Percentiles rank a stretch among this genome's conserved stretches.
Evolutionary conservation across 1,139 yeast species (phyloP).

Genomic region (Saccharomyces hybrid): DNA sequence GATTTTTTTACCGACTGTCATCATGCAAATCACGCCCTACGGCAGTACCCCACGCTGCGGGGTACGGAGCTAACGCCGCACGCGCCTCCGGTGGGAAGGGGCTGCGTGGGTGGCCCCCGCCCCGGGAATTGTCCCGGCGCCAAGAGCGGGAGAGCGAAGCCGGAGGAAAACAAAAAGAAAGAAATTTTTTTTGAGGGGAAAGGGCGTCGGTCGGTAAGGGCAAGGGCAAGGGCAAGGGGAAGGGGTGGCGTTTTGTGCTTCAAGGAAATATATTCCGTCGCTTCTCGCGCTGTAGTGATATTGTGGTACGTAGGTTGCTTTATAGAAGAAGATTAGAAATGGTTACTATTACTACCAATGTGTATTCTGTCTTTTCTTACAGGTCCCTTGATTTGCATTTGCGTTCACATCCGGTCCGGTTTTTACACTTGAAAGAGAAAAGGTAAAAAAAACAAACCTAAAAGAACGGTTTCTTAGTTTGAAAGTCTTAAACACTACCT

Average conservation of each 20-base stretch:
- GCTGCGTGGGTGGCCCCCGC: not conserved
- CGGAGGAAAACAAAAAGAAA: not conserved
- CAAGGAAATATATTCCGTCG: not conserved
- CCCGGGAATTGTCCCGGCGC: not conserved
- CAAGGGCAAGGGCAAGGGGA: not conserved
- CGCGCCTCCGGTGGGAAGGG: not conserved
- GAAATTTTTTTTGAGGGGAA: not conserved
- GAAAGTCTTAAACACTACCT: not conserved
- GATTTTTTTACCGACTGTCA: not conserved
- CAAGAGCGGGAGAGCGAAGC: not conserved
- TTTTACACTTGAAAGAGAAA: not conserved
- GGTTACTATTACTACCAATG: not conserved
- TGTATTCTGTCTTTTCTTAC: not conserved
- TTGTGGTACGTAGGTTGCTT: not conserved
- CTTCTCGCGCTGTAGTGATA: not conserved
- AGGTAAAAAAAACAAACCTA: not conserved
- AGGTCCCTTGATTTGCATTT: not conserved
- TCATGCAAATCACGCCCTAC: not conserved
- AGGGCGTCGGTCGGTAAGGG: not conserved
- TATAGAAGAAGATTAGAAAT: not conserved
- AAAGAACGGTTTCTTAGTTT: not conserved
- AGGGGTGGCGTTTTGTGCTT: conserved; percentile 1
- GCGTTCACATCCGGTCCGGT: not conserved
- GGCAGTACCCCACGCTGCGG: not conserved
- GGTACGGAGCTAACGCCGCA: not conserved